Evolutionary conservation across 495 filamentous ascomycete species (phyloP), one percentile per base, ranked within the genome.

Genomic region (Neurospora sublineolata): DNA sequence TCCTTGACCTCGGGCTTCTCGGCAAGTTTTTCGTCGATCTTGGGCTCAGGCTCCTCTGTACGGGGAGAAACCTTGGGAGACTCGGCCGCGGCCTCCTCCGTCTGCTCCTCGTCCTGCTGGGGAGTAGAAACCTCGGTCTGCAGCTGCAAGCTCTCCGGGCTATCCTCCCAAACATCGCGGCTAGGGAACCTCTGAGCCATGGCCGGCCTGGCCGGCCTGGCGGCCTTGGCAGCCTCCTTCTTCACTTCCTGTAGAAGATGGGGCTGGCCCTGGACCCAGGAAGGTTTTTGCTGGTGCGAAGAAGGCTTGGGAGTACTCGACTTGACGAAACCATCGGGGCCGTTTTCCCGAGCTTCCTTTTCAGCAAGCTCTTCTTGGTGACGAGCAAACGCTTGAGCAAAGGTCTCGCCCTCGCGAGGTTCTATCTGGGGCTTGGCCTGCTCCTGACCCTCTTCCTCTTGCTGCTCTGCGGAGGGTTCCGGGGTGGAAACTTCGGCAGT

Each of bases 141-240:
- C 37, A 96, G 86, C 70, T 91, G 86, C 64, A 92, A 87, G 75
- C 91, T 93, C 74, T 95, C 92, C 4, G 95, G 94, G 0, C 88
- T 88, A 78, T 99, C 95, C 82, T 99, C 95, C 95, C 95, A 99
- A 60, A 98, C 91, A 81, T 99, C 95, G 41, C 88, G 89, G 78
- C 94, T 97, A 6, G 95, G 95, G 78, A 99, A 99, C 8, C 94
- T 87, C 40, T 91, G 91, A 70, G 88, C 86, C 76, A 88, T 76
- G 8, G 42, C 12, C 3, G 78, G 79, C 14, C 79, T 76, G 8
- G 42, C 12, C 1, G 78, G 79, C 14, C 79, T 77, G 33, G 84
- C 83, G 4, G 89, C 85, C 52, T 60, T 60, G 52, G 27, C 52
- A 18, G 52, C 27, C 52, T 64, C 52, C 27, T 64, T 60, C 9